These are phyloP conservation scores for Syzygium aromaticum DNA, from an alignment of 345 rosid species.

Conservation along the genomic window DNA sequence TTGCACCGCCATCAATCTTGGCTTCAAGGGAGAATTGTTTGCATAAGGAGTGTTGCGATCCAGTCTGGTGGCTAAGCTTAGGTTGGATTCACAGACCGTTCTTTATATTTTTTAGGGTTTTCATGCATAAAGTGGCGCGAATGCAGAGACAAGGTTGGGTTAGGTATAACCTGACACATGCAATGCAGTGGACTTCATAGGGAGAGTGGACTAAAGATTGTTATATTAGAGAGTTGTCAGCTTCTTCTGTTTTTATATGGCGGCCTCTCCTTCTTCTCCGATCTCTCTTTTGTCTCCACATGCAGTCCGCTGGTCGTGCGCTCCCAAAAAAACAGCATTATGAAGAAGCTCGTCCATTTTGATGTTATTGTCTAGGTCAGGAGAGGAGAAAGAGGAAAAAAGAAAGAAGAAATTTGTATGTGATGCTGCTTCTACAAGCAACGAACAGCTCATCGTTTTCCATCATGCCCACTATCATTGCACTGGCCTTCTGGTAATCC, in stretches of 20 bases:
- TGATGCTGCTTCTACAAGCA: slow-evolving; percentile 36
- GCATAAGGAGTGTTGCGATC: not conserved
- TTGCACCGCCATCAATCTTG: not conserved
- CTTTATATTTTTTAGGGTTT: not conserved
- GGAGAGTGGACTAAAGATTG: not conserved
- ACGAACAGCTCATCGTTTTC: slow-evolving; percentile 26
- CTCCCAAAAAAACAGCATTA: not conserved
- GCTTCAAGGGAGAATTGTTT: not conserved
- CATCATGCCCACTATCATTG: not conserved
- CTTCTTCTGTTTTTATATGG: not conserved
- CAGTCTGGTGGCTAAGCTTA: not conserved
- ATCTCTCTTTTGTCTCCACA: slow-evolving; percentile 19
- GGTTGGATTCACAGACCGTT: not conserved
- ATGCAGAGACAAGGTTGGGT: not conserved
- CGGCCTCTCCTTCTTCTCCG: not conserved
- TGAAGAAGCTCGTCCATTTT: not conserved
- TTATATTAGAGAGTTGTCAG: not conserved
- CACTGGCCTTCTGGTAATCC: not conserved
- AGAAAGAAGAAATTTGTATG: slow-evolving; percentile 10
- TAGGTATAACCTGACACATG: not conserved
- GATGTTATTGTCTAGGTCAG: not conserved
- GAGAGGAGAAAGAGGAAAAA: not conserved
- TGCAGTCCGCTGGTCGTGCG: slow-evolving; percentile 33
- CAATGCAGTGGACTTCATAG: not conserved
- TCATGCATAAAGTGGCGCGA: not conserved